These are phyloP conservation scores for Plasmodium reichenowi DNA, from an alignment of 169 alveolate genomes.

Conservation along the genomic window DNA sequence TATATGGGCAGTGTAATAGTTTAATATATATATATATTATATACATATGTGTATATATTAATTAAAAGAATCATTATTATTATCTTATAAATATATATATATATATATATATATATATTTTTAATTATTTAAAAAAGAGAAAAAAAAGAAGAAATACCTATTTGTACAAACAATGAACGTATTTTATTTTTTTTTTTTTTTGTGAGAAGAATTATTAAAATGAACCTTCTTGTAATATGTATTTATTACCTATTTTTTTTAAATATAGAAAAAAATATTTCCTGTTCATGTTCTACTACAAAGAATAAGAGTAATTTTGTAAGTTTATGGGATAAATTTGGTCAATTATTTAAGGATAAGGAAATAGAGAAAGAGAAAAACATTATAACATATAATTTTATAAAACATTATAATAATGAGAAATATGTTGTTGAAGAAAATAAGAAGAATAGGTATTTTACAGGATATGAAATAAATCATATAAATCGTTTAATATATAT, in stretches of 20 bases:
- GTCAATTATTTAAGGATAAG: slow-evolving; percentile 18
- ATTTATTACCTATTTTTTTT: slow-evolving; percentile 52
- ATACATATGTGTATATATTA: too few relatives aligned
- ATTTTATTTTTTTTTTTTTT: neutral
- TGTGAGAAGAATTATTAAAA: slow-evolving; percentile 11
- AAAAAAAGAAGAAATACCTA: too few relatives aligned
- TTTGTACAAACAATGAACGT: slow-evolving; percentile 10
- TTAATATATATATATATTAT: too few relatives aligned
- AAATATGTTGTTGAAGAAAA: neutral
- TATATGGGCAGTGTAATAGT: too few relatives aligned
- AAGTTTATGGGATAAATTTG: slow-evolving; percentile 9
- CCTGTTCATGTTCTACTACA: slow-evolving; percentile 49
- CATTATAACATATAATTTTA: slow-evolving; percentile 55
- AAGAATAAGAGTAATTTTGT: neutral
- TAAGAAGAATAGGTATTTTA: neutral
- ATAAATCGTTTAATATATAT: slow-evolving; percentile 65
- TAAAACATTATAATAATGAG: slow-evolving; percentile 18
- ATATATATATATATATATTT: neutral
- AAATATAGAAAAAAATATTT: slow-evolving; percentile 18
- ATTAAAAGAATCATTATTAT: too few relatives aligned
- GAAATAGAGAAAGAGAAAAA: slow-evolving; percentile 31
- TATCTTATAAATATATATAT: neutral
- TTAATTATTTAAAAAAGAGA: neutral
- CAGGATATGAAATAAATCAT: slow-evolving; percentile 58
- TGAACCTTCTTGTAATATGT: slow-evolving; percentile 64